Base-by-base conservation (phyloP, 805 yeast genomes). In the Komagataella populi region DNA sequence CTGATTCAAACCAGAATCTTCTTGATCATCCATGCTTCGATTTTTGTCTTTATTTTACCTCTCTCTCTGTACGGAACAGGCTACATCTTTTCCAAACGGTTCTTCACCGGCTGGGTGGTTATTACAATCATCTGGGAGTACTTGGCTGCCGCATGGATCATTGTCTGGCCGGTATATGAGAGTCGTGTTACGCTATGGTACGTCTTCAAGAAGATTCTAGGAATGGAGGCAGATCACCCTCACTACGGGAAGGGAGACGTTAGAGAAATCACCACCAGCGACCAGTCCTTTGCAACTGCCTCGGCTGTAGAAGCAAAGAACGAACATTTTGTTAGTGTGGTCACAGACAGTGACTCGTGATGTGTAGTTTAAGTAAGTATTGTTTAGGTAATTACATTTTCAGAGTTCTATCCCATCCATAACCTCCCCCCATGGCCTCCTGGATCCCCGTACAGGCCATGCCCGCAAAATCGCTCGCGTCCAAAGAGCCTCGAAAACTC, bases 91-190 rank as follows among this genome's bases (percentile, higher is more conserved):
- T 57, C 63, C 52, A 66, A 59, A 55, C 52, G 48, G 36, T 65
- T 61, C 52, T 67, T 67, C 57, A 60, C 62, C 23, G 67, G 59
- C 12, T 66, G 68, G 66, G 58, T 66, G 43, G 60, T 66, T 23
- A 57, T 67, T n/a, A 59, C 65, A 48, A 59, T 66, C 58, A 64
- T 66, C 17, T 66, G 70, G 71, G 54, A 63, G 14, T 22, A 66
- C 43, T 23, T 58, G 3, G 67, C 70, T 6, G 64, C 68, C 24
- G 17, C 52, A 22, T 65, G 58, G 56, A 65, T 67, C 45, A 59
- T 62, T 39, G 50, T 66, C 48, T 60, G 60, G 48, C 71, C 71
- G 12, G 53, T 66, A 22, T 66, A 59, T 55, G 69, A 67, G 55
- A 65, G 69, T 51, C 58, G 68, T 46, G 60, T 56, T 6, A 59